A percentile compares a stretch with the other conserved stretches of the same genome.
These are phyloP conservation scores for Aspergillus heteromorphus DNA, from an alignment of 495 filamentous ascomycete genomes.

Conservation along the genomic window DNA sequence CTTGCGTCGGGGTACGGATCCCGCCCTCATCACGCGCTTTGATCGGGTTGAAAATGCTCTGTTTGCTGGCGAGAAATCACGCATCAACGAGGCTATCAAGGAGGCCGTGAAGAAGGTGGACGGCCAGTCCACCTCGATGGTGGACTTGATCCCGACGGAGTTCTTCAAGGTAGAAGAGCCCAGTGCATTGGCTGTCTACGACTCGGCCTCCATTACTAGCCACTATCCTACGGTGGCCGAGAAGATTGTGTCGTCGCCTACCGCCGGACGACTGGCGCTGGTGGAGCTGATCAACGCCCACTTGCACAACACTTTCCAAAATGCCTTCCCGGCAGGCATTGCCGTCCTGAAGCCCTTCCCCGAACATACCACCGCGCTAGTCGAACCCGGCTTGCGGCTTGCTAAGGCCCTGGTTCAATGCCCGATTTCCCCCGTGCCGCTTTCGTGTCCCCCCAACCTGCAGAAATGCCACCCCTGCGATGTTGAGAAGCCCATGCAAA, in stretches of 20 bases:
- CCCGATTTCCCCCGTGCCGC: slow-evolving; percentile 59
- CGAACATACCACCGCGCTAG: slow-evolving; percentile 64
- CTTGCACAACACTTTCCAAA: slow-evolving; percentile 80
- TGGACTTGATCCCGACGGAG: slow-evolving; percentile 50
- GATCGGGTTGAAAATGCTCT: slow-evolving; percentile 66
- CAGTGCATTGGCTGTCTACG: slow-evolving; percentile 73
- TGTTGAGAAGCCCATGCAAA: slow-evolving; percentile 43
- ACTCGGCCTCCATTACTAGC: slow-evolving; percentile 49
- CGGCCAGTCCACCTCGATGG: slow-evolving; percentile 48
- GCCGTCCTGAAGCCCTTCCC: slow-evolving; percentile 72
- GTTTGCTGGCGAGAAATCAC: slow-evolving; percentile 63
- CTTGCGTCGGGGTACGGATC: slow-evolving; percentile 68
- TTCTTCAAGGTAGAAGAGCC: slow-evolving; percentile 62
- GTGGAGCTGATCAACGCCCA: slow-evolving; percentile 77
- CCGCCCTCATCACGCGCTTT: slow-evolving; percentile 62
- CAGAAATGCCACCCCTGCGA: slow-evolving; percentile 70
- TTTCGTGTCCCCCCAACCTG: slow-evolving; percentile 81
- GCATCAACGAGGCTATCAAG: slow-evolving; percentile 63
- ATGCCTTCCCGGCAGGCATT: slow-evolving; percentile 68
- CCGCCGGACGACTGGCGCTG: slow-evolving; percentile 55
- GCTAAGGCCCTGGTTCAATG: slow-evolving; percentile 70
- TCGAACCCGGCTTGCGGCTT: slow-evolving; percentile 62
- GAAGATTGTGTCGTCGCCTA: slow-evolving; percentile 49
- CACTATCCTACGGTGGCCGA: slow-evolving; percentile 63
- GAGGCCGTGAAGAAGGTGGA: slow-evolving; percentile 56